A percentile compares a stretch with the other conserved stretches of the same genome.
These are phyloP conservation scores for Fusarium beomiforme DNA, from an alignment of 2,329 filamentous ascomycete species.

Conservation along the genomic window DNA sequence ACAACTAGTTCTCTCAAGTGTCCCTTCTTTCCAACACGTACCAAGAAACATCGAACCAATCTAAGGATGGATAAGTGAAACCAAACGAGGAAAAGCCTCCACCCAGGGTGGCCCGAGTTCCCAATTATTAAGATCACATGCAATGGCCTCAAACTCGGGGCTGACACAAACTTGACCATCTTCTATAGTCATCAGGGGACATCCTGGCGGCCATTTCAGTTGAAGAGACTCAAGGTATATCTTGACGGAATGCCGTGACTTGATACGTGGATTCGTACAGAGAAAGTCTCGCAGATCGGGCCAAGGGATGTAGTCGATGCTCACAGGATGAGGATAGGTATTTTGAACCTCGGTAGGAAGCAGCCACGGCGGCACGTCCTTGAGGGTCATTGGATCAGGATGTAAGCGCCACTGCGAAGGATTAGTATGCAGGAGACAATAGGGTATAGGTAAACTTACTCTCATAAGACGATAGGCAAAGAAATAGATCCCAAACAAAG, in stretches of 20 bases:
- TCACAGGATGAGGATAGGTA: constrained; percentile 36
- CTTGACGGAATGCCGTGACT: constrained; percentile 36
- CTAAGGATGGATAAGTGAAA: constrained; percentile 26
- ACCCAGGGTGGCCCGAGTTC: constrained; percentile 33
- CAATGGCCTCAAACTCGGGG: constrained; percentile 37
- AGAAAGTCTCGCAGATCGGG: constrained; percentile 38
- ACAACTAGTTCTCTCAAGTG: neutral
- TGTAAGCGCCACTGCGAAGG: constrained; percentile 37
- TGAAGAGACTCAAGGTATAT: constrained; percentile 37
- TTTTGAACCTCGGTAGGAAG: constrained; percentile 38
- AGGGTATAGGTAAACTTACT: neutral
- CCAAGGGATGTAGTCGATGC: constrained; percentile 42
- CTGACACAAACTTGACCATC: constrained; percentile 27
- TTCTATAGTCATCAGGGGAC: constrained; percentile 23
- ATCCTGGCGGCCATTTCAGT: constrained; percentile 34
- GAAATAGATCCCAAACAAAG: constrained; percentile 40
- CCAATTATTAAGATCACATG: constrained; percentile 40
- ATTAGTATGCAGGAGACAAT: neutral
- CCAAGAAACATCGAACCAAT: neutral
- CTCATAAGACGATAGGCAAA: constrained; percentile 39
- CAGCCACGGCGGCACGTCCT: constrained; percentile 35
- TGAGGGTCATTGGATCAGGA: constrained; percentile 34
- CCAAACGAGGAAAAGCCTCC: constrained; percentile 37
- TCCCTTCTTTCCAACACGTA: neutral
- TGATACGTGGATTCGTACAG: constrained; percentile 29